A percentile compares a stretch with the other conserved stretches of the same genome.
These are phyloP conservation scores for Boletus sp. DNA, from an alignment of 768 basidiomycete genomes.

Conservation along the genomic window DNA sequence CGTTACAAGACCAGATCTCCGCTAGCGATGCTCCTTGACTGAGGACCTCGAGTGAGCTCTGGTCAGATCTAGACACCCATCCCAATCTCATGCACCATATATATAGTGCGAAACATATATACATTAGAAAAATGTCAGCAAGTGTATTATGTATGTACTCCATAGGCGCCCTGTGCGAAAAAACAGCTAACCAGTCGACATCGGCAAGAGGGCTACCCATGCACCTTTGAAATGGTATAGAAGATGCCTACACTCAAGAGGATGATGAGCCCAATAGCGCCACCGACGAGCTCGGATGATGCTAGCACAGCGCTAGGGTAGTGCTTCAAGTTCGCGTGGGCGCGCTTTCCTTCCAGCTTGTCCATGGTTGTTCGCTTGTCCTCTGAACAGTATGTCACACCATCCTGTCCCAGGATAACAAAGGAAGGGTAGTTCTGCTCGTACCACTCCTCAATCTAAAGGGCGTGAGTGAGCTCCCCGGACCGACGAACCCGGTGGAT, in stretches of 20 bases:
- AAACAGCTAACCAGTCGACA: no score
- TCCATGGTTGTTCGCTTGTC: conserved; percentile 61
- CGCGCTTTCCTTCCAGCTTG: conserved; percentile 42
- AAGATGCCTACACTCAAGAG: conserved; percentile 20
- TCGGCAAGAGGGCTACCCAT: conserved; percentile 3
- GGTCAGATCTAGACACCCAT: no score
- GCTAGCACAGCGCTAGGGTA: conserved; percentile 9
- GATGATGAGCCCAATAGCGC: conserved; percentile 28
- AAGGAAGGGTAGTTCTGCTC: conserved; percentile 95
- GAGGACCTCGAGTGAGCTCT: no score
- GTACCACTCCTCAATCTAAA: conserved; percentile 88
- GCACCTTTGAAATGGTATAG: conserved; percentile 26
- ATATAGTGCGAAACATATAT: no score
- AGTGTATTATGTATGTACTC: no score
- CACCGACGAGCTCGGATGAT: conserved; percentile 14
- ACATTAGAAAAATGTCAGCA: no score
- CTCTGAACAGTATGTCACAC: conserved; percentile 39
- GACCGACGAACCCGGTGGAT: neutral
- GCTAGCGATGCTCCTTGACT: no score
- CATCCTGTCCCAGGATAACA: conserved; percentile 38
- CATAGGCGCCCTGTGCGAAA: no score
- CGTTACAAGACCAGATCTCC: no score
- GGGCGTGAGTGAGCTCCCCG: conserved; percentile 5
- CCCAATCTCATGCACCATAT: no score
- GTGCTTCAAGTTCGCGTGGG: conserved; percentile 32